Percentiles rank a stretch among this genome's conserved stretches.
These are phyloP conservation scores for Cladosporium sp. DNA, from an alignment of 2,329 filamentous ascomycete genomes.

Conservation along the genomic window DNA sequence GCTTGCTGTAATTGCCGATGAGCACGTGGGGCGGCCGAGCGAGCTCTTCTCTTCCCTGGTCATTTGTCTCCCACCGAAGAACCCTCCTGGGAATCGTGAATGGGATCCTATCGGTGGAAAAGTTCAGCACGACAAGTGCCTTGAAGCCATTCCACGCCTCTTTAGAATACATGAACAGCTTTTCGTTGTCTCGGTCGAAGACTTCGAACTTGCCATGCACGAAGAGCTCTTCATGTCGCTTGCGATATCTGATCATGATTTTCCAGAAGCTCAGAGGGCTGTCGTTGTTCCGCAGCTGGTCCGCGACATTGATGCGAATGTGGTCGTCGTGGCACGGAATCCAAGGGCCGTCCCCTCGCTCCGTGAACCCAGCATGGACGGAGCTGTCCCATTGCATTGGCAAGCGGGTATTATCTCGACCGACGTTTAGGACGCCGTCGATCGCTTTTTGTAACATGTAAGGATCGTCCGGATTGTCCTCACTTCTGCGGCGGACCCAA, in stretches of 20 bases:
- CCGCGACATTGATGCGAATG: slow-evolving; percentile 56
- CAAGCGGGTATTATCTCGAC: slow-evolving; percentile 65
- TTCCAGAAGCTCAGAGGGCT: slow-evolving; percentile 62
- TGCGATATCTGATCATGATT: slow-evolving; percentile 49
- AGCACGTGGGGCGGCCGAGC: slow-evolving; percentile 6
- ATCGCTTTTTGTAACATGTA: slow-evolving; percentile 33
- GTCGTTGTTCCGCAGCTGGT: slow-evolving; percentile 46
- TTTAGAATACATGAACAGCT: slow-evolving; percentile 50
- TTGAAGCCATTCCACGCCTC: slow-evolving; percentile 25
- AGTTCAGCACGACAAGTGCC: slow-evolving; percentile 38
- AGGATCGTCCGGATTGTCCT: slow-evolving; percentile 49
- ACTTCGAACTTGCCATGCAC: slow-evolving; percentile 63
- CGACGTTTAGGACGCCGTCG: slow-evolving; percentile 54
- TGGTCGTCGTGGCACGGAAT: slow-evolving; percentile 66
- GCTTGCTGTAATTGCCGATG: slow-evolving; percentile 44
- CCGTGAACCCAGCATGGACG: slow-evolving; percentile 62
- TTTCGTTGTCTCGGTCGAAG: slow-evolving; percentile 48
- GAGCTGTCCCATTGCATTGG: slow-evolving; percentile 66
- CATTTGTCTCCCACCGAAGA: background rate
- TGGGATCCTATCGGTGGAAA: slow-evolving; percentile 26
- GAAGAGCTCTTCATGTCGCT: slow-evolving; percentile 58
- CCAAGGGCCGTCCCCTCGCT: slow-evolving; percentile 54
- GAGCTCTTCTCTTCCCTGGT: slow-evolving; percentile 14
- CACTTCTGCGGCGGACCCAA: slow-evolving; percentile 57
- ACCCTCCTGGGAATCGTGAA: slow-evolving; percentile 10